phyloP scores from a whole-genome alignment of 139 green algal genomes.

The Astrephomene gubernaculifera region DNA sequence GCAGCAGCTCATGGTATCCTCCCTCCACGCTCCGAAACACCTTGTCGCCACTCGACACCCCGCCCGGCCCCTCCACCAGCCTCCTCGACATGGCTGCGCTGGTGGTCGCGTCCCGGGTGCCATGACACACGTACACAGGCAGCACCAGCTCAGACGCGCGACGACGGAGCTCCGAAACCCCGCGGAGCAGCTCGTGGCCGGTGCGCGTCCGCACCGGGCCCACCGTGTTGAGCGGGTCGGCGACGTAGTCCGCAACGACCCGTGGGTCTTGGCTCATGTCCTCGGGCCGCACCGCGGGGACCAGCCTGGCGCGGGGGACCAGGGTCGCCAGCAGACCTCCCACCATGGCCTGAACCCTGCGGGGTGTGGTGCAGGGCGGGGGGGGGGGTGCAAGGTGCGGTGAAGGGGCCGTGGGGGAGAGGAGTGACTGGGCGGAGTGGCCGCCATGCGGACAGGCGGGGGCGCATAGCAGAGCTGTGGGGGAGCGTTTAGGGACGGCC shows the following conservation, averaged over 20 bases:
- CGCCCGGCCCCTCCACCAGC: slow-evolving; percentile 40
- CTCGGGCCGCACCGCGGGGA: slow-evolving; percentile 72
- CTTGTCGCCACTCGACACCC: slow-evolving; percentile 40
- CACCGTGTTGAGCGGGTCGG: slow-evolving; percentile 40
- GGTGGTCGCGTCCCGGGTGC: slow-evolving; percentile 49
- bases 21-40: slow-evolving; percentile 34
- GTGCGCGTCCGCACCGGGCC: slow-evolving; percentile 9
- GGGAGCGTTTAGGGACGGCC: no score
- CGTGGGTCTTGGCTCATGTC: slow-evolving; percentile 69
- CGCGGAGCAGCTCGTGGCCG: slow-evolving; percentile 35
- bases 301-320: slow-evolving; percentile 67
- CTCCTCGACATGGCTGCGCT: slow-evolving; percentile 18
- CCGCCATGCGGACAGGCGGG: no score
- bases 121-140: slow-evolving; percentile 56
- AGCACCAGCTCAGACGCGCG: slow-evolving; percentile 29
- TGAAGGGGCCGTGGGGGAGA: no score
- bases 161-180: background rate
- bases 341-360: slow-evolving; percentile 73
- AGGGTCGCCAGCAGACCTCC: slow-evolving; percentile 67
- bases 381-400: background rate
- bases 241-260: slow-evolving; percentile 45
- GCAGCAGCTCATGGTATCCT: slow-evolving; percentile 68
- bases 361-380: background rate
- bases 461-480: no score
- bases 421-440: no score